These are phyloP conservation scores for Postia placenta DNA, from an alignment of 768 basidiomycete species.

Conservation along the genomic window DNA sequence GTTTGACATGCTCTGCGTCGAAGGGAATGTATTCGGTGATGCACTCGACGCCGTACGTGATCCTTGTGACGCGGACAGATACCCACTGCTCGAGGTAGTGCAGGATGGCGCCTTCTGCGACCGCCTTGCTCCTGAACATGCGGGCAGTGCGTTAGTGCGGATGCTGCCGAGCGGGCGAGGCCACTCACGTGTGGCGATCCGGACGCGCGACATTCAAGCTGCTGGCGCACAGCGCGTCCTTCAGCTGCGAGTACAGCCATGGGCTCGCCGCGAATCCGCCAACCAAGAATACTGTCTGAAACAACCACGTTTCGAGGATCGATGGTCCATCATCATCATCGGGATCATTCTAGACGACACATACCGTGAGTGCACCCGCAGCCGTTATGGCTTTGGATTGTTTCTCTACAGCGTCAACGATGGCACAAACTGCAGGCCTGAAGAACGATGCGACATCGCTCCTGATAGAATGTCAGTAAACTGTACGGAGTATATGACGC, in stretches of 20 bases:
- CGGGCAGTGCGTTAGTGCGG: background rate
- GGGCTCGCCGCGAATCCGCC: conserved; percentile 58
- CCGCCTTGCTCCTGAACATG: conserved; percentile 38
- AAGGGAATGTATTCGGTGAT: conserved; percentile 21
- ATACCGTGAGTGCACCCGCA: background rate
- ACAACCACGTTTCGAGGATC: conserved; percentile 1
- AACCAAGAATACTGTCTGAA: conserved; percentile 72
- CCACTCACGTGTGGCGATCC: conserved; percentile 65
- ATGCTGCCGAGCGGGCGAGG: background rate
- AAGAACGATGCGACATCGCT: conserved; percentile 33
- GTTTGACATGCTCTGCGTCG: too few species aligned
- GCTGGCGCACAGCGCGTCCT: conserved; percentile 47
- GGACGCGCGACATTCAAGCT: conserved; percentile 62
- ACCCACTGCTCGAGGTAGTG: conserved; percentile 43
- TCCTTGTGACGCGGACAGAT: conserved; percentile 38
- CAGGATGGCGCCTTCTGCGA: conserved; percentile 44
- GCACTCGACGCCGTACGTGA: conserved; percentile 43
- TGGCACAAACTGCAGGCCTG: conserved; percentile 34
- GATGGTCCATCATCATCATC: too few species aligned
- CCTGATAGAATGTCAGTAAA: conserved; percentile 9
- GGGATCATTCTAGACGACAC: too few species aligned
- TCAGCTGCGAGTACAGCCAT: conserved; percentile 50
- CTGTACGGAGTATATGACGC: background rate
- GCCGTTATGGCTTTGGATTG: background rate
- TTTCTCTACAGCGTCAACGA: conserved; percentile 18